Base-by-base conservation (phyloP, 2,329 filamentous ascomycete species). In the Aureobasidium sp. region DNA sequence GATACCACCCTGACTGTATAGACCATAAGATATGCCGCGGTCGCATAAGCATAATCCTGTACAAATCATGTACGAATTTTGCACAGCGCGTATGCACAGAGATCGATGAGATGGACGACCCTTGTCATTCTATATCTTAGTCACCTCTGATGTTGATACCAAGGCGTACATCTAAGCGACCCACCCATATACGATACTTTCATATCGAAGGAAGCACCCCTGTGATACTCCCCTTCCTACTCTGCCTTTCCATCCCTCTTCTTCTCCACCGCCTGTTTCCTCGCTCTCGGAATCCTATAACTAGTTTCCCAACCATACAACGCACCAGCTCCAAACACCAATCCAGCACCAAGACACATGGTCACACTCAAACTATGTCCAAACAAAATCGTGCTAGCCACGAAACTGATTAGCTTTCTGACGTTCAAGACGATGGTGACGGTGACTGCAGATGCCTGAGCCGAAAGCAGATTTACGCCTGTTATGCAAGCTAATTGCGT, bases 361-460 rank as follows among this genome's bases (percentile, higher is more conserved):
- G 90, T 87, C 0, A 80, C 76, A 13, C 88, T 85, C 66, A 99
- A 79, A 42, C 82, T 77, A 72, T 99, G 97, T 5, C 93, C 94
- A 76, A 99, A 99, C 1, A 99, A 75, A 83, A 91, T 93, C 63
- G 97, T 95, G 68, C 92, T 97, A 63, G 97, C 74, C 65, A 97
- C 78, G 64, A 97, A 82, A 69, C 92, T 97, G 61, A 96, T 88
- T 23, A 99, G 80, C 76, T 99, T 99, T 68, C 94, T 84, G 64
- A 99, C 89, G 73, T 97, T 99, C 64, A 99, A 80, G 52, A 97
- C 91, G 68, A 99, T 96, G 1, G 93, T 97, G 27, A 99, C 94
- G 0, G 94, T 97, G 61, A 99, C 82, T 0, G 94, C 95, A 3
- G 92, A 93, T 3, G 90, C 90, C 61, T 87, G 88, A 0, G 93